Conservation (phyloP, 139 green algal species). For the Micractinium conductrix region DNA sequence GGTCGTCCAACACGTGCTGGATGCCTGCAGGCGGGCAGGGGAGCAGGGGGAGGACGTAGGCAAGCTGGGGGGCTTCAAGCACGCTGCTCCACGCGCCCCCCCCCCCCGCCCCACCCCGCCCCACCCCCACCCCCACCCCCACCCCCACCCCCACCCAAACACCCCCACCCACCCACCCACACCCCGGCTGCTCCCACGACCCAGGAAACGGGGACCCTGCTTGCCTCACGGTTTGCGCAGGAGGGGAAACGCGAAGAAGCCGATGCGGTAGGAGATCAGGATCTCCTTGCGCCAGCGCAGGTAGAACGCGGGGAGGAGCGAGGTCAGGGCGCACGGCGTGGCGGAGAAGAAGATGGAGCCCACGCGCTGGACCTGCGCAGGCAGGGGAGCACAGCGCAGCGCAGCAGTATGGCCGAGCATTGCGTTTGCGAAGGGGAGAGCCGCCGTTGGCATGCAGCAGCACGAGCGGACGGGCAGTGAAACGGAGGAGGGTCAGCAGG, state of each 20-base stretch:
- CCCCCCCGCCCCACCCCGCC: too few relatives aligned
- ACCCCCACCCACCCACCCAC: too few relatives aligned
- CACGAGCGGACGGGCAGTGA: not conserved
- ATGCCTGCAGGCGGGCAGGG: not conserved
- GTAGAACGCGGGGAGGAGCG: not conserved
- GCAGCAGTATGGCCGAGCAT: too few relatives aligned
- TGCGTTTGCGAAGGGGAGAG: too few relatives aligned
- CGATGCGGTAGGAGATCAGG: not conserved
- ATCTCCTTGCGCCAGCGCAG: not conserved
- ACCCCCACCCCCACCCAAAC: too few relatives aligned
- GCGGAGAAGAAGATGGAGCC: not conserved
- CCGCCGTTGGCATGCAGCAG: not conserved
- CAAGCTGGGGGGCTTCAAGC: too few relatives aligned
- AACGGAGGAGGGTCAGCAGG: not conserved
- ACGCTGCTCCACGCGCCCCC: too few relatives aligned
- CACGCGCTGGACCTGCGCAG: not conserved
- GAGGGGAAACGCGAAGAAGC: conserved; percentile 4
- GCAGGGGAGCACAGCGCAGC: too few relatives aligned
- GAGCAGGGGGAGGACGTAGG: not conserved
- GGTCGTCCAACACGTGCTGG: not conserved
- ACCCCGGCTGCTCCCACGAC: too few relatives aligned
- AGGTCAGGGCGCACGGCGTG: not conserved
- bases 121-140: too few relatives aligned
- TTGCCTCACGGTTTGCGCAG: not conserved
- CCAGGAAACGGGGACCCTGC: too few relatives aligned